Base-by-base conservation (phyloP, 768 basidiomycete genomes). In the Lactarius psammicola region DNA sequence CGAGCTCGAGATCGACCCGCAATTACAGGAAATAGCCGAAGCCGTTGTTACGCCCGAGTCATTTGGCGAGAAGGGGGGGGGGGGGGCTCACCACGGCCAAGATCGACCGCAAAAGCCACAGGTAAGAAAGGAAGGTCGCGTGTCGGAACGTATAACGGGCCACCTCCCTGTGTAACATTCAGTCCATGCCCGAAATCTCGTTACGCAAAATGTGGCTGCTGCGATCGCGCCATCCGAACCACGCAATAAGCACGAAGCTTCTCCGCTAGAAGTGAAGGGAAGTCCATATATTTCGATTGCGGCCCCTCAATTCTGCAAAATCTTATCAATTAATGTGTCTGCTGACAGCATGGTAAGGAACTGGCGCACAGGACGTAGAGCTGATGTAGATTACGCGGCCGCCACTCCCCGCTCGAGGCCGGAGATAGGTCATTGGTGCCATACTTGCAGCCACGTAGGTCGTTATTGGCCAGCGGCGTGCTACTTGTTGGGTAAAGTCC, bases 261-360 rank as follows among this genome's bases (percentile, higher is more conserved):
- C 20, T n/a, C 17, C 20, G 20, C 20, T 10, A 44, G 10, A 44
- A 44, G 20, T 9, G 42, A 44, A 44, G 9, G 9, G 20, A n/a
- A 10, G 10, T 11, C 26, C 42, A 42, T 63, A 36, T 64, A 53
- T 64, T 64, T 51, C 13, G 23, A 51, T 26, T 7, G 15, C 49
- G 11, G 49, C 13, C 13, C 26, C 49, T 33, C 36, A 31, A 6
- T 23, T 28, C 15, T 64, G 63, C 36, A 46, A 28, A n/a, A 1
- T 40, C 28, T 26, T 5, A 31, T 59, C 57, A 64, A 64, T 64
- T 26, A 53, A 53, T 49, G 58, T 64, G 58, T 53, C 8, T 49
- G 26, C 28, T 51, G 56, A 58, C 15, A 18, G 49, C 36, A 33
- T 51, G 56, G 36, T 26, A 38, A n/a, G 44, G 44, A 20, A 64